Evolutionary conservation across 208 protist genomes (phyloP).

Genomic region (Angomonas deanei): DNA sequence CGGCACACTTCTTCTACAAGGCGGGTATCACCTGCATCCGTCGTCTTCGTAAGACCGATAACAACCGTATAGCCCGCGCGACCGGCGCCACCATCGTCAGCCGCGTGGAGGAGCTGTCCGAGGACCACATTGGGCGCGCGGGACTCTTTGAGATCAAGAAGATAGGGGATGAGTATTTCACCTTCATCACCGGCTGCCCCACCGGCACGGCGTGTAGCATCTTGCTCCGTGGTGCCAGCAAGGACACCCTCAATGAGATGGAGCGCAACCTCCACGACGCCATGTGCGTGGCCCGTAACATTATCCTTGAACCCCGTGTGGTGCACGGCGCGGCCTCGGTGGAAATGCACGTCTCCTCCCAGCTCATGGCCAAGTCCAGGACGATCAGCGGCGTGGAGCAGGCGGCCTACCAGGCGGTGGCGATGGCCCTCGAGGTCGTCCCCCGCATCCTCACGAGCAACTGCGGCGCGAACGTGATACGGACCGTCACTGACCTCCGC

Average conservation of each 20-base stretch:
- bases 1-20: conserved; percentile 98
- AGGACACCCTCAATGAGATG: conserved; percentile 99
- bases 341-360: conserved; percentile 96
- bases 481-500: conserved; percentile 97
- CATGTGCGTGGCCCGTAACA: conserved; percentile 98
- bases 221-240: conserved; percentile 98
- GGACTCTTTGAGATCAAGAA: conserved; percentile 99
- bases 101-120: conserved; percentile 96
- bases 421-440: conserved; percentile 94
- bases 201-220: conserved; percentile 98
- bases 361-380: conserved; percentile 93
- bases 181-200: conserved; percentile 98
- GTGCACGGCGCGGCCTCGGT: conserved; percentile 98
- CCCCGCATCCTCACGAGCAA: conserved; percentile 98
- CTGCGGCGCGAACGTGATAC: conserved; percentile 98
- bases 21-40: conserved; percentile 97
- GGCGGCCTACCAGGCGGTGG: conserved; percentile 96
- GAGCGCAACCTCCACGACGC: conserved; percentile 99
- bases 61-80: conserved; percentile 98
- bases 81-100: conserved; percentile 98
- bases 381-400: conserved; percentile 95
- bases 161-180: conserved; percentile 99
- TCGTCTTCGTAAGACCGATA: conserved; percentile 98
- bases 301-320: conserved; percentile 96
- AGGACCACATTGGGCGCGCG: conserved; percentile 96